Evolutionary conservation across 2,329 filamentous ascomycete genomes (phyloP), one percentile per base, ranked within the genome.

Genomic region (Truncatella angustata): DNA sequence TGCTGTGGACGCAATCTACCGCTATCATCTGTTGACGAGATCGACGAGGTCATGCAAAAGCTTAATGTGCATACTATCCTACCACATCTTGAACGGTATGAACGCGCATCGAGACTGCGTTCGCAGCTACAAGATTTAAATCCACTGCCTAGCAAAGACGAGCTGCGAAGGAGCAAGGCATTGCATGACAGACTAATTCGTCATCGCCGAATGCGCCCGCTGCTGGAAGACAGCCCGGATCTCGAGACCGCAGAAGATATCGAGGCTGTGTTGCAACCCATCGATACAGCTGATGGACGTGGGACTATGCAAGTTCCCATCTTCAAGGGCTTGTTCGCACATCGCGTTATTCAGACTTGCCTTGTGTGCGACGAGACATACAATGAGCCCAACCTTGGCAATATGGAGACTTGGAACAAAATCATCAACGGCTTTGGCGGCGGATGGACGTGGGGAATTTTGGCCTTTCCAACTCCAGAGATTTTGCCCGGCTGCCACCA

Each of bases 361-460:
- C 24, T 54, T 11, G 52, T 56, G 4, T 56, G 54, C 30, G 39
- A 40, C 23, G 52, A 56, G n/a, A 54, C 39, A 11, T 47, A 54
- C 28, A 12, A 36, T 12, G 51, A 56, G n/a, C 47, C 54, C 11
- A 18, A 49, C n/a, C 18, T 9, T 16, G 49, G 49, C 21, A 36
- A 46, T 26, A 10, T 18, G n/a, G 37, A 46, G 11, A 23, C 14
- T 10, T 56, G 54, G 54, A 28, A 24, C 4, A 42, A 35, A 43
- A 39, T 44, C 2, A 49, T 26, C 4, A 51, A 44, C 32, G 48
- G 50, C 7, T 56, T 55, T 24, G 45, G 18, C 18, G 55, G 55
- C 4, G 53, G 54, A n/a, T 58, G 56, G 56, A 54, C 54, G 21
- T 57, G 55, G 56, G 45, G 50, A 20, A 47, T 57, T 10, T 32